Evolutionary conservation across 441 rosid genomes (phyloP), one percentile per base, ranked within the genome.

Genomic region (Erodium moschatum): DNA sequence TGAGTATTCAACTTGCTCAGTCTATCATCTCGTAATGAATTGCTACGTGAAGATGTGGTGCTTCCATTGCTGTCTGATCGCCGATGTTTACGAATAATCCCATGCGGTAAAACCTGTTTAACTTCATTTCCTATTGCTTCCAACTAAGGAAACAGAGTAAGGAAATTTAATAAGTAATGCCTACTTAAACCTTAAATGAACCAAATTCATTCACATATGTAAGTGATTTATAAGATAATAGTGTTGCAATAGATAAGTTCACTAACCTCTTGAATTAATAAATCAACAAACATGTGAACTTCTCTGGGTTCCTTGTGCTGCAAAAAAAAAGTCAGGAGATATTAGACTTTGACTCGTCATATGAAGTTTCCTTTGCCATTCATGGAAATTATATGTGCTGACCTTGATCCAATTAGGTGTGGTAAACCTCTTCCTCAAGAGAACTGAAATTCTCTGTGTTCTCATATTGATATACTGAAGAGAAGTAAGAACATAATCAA

Each of bases 241-340:
- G 64, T 21, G 15, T 61, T 24, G 24, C 40, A 29, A 72, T 24
- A 54, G 27, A 63, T 60, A 64, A 66, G 69, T 66, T 69, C 24
- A 72, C 84, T 72, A 67, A 91, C 99, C 99, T 95, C 96, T 76
- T 85, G 95, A 75, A 89, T 86, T 80, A 95, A 84, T 78, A 95
- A 77, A 87, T 91, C 99, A 40, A 88, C 96, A 74, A 79, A 91
- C 99, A 95, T 91, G 69, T 95, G 99, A 46, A 95, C 97, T 84
- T 95, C 99, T 77, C 97, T 82, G 44, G 97, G 97, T 81, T 95
- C 99, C 86, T 89, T 95, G 82, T 95, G 99, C 99, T 95, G 90
- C 74, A 70, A 61, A 24, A 71, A 78, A 72, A 72, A 40, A 7
- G 68, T 44, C 31, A 58, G 69, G 42, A 77, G 71, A 54, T 15